These are phyloP conservation scores for Aspergillus sclerotiicarbonarius DNA, from an alignment of 495 filamentous ascomycete species.

Conservation along the genomic window DNA sequence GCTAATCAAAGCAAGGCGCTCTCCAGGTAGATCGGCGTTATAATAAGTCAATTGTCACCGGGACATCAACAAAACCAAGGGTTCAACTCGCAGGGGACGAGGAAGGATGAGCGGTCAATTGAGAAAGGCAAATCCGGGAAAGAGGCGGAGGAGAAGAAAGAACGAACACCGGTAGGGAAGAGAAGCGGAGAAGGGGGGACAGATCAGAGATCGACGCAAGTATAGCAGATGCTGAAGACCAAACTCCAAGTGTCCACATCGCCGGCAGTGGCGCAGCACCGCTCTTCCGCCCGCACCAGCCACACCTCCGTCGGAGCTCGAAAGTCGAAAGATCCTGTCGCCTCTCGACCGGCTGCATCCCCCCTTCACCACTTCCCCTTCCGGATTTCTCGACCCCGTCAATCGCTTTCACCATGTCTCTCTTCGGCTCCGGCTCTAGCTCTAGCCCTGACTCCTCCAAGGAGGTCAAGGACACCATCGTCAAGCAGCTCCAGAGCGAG, in stretches of 20 bases:
- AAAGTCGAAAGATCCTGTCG: neutral
- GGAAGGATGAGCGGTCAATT: constrained; percentile 5
- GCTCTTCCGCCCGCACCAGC: constrained; percentile 18
- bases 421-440: constrained; percentile 36
- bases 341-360: neutral
- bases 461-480: constrained; percentile 66
- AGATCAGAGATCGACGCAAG: constrained; percentile 17
- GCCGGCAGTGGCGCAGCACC: constrained; percentile 27
- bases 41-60: constrained; percentile 28
- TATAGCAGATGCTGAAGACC: neutral
- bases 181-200: constrained; percentile 10
- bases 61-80: constrained; percentile 24
- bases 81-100: neutral
- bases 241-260: constrained; percentile 35
- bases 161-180: constrained; percentile 23
- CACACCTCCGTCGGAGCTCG: constrained; percentile 12
- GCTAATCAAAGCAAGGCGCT: constrained; percentile 4
- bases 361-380: neutral
- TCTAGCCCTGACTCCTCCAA: constrained; percentile 30
- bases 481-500: constrained; percentile 73
- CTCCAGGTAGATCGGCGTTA: neutral
- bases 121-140: constrained; percentile 14
- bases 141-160: constrained; percentile 16
- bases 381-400: neutral
- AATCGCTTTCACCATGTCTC: constrained; percentile 33